Evolutionary conservation across 2,329 filamentous ascomycete species (phyloP), one percentile per base, ranked within the genome.

Genomic region (Helicocarpus griseus): DNA sequence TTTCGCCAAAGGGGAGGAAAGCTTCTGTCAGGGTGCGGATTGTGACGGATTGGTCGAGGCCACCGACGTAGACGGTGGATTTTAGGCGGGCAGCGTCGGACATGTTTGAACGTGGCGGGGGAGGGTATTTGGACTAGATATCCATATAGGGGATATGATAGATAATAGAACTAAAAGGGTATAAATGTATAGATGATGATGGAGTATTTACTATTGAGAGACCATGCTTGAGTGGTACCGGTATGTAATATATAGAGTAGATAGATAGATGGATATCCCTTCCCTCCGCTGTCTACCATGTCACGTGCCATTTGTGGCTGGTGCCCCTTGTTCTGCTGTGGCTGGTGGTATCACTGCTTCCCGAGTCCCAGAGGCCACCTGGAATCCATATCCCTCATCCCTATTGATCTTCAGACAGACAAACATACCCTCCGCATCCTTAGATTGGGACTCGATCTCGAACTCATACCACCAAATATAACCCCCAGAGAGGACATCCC

Each of bases 1-100:
- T 91, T 68, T 96, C 91, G 64, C 94, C 93, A 68, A 98, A 98
- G 0, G 94, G 93, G 52, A 98, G 81, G 72, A 98, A 98, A 51
- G 90, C 90, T 63, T 94, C 88, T 61, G 89, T 85, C 44, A 98
- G 76, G 55, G 85, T 87, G 54, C 81, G 79, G 35, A 77, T 75
- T 11, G 85, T 91, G 53, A 95, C 89, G 48, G 82, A 77, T 56
- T 85, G 81, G 59, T 93, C 84, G 48, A 98, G 81, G 29, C 91
- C 91, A 56, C 90, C 90, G 48, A 98, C 87, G 66, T 94, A 94
- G 56, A 98, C 79, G 9, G 93, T 98, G 43, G 87, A 83, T 71
- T 95, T 96, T 71, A 91, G 84, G 56, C 91, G 83, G 48, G 86
- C 63, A 49, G 84, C 76, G 68, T 96, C 89, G 29, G 88, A 83